Percentiles rank a stretch among this genome's conserved stretches.
phyloP scores from a whole-genome alignment of 768 basidiomycete species.

The Russula compacta region DNA sequence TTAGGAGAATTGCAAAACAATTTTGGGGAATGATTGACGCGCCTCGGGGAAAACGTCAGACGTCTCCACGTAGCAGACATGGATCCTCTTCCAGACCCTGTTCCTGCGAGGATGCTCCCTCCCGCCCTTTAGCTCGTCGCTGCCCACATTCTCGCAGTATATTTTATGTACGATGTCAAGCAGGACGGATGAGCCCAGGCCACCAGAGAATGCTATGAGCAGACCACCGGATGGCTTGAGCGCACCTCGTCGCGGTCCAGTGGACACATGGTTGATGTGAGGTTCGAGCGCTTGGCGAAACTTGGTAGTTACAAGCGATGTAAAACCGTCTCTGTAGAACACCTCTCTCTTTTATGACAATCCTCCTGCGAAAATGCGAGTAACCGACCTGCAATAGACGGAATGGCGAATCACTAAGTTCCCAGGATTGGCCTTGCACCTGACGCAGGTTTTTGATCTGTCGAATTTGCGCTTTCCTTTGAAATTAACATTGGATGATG shows the following conservation, averaged over 20 bases:
- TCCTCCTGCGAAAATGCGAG: background rate
- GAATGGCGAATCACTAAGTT: slow-evolving; percentile 70
- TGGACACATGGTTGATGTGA: slow-evolving; percentile 45
- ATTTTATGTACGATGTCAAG: slow-evolving; percentile 56
- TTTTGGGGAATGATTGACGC: slow-evolving; percentile 24
- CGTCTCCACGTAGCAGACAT: slow-evolving; percentile 63
- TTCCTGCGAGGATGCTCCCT: slow-evolving; percentile 56
- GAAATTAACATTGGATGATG: background rate
- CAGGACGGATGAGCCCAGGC: slow-evolving; percentile 64
- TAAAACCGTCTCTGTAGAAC: slow-evolving; percentile 50
- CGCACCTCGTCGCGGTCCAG: slow-evolving; percentile 46
- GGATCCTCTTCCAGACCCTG: slow-evolving; percentile 52
- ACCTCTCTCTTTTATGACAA: background rate
- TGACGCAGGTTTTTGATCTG: slow-evolving; percentile 58
- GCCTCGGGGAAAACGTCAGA: slow-evolving; percentile 54
- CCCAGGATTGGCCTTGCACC: slow-evolving; percentile 57
- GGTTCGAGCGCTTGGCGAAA: slow-evolving; percentile 62
- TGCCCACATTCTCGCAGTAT: slow-evolving; percentile 37
- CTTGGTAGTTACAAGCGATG: slow-evolving; percentile 48
- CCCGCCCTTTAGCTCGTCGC: slow-evolving; percentile 38
- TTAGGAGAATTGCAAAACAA: background rate
- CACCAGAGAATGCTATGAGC: slow-evolving; percentile 67
- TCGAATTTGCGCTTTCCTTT: slow-evolving; percentile 60
- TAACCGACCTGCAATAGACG: slow-evolving; percentile 72
- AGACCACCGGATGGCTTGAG: slow-evolving; percentile 63